A percentile compares a stretch with the other conserved stretches of the same genome.
Evolutionary conservation across 352 stramenopile genomes (phyloP).

Genomic region (Globisporangium canariense): DNA sequence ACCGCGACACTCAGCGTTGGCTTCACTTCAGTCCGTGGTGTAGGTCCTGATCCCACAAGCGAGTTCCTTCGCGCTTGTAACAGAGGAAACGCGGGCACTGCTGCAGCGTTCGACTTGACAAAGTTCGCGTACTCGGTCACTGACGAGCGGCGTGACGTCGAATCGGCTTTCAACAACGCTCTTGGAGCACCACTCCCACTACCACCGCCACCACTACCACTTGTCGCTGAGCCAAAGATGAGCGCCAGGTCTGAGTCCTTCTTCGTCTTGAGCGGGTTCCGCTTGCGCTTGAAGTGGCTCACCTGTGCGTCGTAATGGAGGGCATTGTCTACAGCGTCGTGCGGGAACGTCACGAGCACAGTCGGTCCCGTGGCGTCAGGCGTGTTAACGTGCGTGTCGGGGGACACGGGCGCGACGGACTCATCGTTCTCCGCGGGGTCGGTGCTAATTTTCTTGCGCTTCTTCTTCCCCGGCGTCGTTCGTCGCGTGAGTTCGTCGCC

Average conservation of each 20-base stretch:
- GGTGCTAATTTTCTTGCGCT: constrained; percentile 42
- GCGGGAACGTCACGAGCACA: constrained; percentile 58
- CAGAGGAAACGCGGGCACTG: not conserved
- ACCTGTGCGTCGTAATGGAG: constrained; percentile 45
- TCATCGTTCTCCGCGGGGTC: constrained; percentile 55
- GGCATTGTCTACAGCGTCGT: constrained; percentile 27
- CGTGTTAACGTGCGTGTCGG: constrained; percentile 70
- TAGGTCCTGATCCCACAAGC: not conserved
- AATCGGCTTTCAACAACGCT: not conserved
- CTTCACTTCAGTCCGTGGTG: constrained; percentile 25
- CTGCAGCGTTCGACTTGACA: not conserved
- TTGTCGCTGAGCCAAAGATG: constrained; percentile 25
- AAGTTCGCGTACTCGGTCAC: constrained; percentile 8
- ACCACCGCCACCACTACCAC: not conserved
- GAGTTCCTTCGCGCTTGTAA: constrained; percentile 12
- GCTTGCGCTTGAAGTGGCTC: constrained; percentile 57
- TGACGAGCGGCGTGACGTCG: not conserved
- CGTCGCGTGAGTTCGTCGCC: constrained; percentile 41
- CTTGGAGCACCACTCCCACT: too few relatives aligned
- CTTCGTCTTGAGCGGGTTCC: constrained; percentile 16
- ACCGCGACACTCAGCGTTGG: constrained; percentile 58
- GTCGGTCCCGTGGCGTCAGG: constrained; percentile 41
- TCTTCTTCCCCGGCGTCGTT: constrained; percentile 35
- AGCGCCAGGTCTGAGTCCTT: constrained; percentile 22
- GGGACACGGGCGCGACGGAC: constrained; percentile 51